These are phyloP conservation scores for Coemansia pectinata DNA, from an alignment of 192 early-diverging fungal species.

Conservation along the genomic window DNA sequence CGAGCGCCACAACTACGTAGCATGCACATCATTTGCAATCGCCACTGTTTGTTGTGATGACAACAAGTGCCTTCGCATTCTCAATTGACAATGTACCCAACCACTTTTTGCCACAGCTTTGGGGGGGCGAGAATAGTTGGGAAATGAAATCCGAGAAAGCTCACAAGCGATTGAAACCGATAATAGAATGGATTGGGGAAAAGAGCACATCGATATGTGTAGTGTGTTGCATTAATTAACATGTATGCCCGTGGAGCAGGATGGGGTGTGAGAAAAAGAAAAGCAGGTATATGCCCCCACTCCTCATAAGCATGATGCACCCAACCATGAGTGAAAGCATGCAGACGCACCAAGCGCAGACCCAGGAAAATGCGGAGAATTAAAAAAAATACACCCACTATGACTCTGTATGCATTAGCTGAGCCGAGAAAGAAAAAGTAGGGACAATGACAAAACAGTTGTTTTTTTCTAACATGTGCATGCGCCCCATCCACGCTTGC, in stretches of 20 bases:
- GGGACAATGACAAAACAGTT: not conserved
- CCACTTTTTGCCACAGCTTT: not conserved
- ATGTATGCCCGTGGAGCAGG: not conserved
- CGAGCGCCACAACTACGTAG: not conserved
- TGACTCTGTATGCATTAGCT: not conserved
- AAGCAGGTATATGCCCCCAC: not conserved
- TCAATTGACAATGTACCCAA: not conserved
- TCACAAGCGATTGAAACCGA: not conserved
- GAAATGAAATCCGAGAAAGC: slow-evolving; percentile 3
- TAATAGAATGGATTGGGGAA: not conserved
- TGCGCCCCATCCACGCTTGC: not conserved
- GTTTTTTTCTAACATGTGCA: not conserved
- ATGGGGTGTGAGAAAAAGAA: not conserved
- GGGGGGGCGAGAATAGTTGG: not conserved
- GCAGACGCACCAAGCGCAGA: not conserved
- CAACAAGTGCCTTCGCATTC: not conserved
- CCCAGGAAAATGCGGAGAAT: slow-evolving; percentile 8
- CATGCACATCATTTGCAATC: not conserved
- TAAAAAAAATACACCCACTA: not conserved
- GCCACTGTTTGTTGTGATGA: not conserved
- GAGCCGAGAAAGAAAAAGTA: not conserved
- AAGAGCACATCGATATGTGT: not conserved
- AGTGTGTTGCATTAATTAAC: slow-evolving; percentile 1
- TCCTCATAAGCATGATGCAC: slow-evolving; percentile 6
- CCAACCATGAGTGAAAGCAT: not conserved